Base-by-base conservation (phyloP, 2,329 filamentous ascomycete species). In the Didymella pinodella region DNA sequence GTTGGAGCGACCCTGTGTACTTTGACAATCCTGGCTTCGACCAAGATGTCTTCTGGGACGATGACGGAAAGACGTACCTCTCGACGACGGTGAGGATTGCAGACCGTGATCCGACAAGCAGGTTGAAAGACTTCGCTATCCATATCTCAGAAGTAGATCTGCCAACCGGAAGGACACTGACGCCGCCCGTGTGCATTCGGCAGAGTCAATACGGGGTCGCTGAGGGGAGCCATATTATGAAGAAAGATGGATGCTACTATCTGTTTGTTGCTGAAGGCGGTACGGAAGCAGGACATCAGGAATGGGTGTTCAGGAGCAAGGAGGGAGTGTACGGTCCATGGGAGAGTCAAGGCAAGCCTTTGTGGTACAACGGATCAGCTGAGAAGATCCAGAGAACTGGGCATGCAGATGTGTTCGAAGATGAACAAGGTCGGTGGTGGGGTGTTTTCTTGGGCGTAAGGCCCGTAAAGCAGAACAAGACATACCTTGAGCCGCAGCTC, bases 251-350 rank as follows among this genome's bases (percentile, higher is more conserved):
- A 1, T 68, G 57, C 11, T 71, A 69, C 50, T 79, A 77, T 41
- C 26, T 70, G 10, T 67, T 59, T 54, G 63, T 55, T 57, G 75
- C 31, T 62, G 78, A 67, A 69, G 77, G 47, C 55, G 77, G 77
- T 0, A 79, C 76, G 0, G 74, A 72, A 18, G 64, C 74, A 8
- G 70, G 67, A 4, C 77, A 78, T 54, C 65, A 65, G 47, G 76
- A 71, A 29, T 89, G 86, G 28, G 80, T 90, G 2, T 76, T 79
- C 50, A 79, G 84, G 77, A 87, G 59, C 79, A 84, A 70, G 54
- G 14, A 76, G 65, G 31, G 76, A 59, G 41, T 67, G 62, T 51
- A 73, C 32, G 78, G 78, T 0, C 78, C 78, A 4, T 80, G 74
- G 66, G 66, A 67, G 32, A 67, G 74, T 29, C 56, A 67, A 2